Base-by-base conservation (phyloP, 345 rosid species). In the Euclidium syriacum region DNA sequence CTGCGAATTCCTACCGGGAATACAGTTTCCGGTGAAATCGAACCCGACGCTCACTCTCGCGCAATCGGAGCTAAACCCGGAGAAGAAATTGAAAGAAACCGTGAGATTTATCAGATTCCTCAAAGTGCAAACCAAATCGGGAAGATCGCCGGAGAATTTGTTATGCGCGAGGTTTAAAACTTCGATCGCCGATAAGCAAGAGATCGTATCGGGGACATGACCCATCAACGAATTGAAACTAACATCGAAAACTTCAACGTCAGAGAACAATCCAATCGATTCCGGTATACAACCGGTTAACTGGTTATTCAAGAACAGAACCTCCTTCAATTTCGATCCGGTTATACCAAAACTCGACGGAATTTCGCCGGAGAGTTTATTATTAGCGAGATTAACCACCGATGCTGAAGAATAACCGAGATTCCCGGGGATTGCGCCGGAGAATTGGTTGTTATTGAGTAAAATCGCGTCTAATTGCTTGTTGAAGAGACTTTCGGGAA, bases 51-150 rank as follows among this genome's bases (percentile, higher is more conserved):
- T 76, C 63, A 81, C 52, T 32, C 59, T 81, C 14, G 85, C 35
- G 48, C 98, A 92, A 11, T 83, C 84, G 24, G 81, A 82, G 74
- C 91, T 81, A 50, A 89, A 80, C 76, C 96, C 96, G n/a, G 98
- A 89, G 70, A 89, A 81, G 94, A 92, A 92, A 66, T 92, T 89
- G 73, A 71, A 92, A 35, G 98, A 77, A 17, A 85, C 95, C 0
- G 94, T 89, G 26, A 91, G 66, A 52, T 91, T 92, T 68, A 79
- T 41, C 4, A 92, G 73, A 55, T 77, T 85, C 57, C 48, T 78
- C 48, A 85, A 62, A 3, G 92, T 72, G 53, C 96, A 92, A n/a
- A 92, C 80, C 55, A 77, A 22, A 44, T 82, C 94, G 0, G 96
- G 91, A 7, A 92, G 73, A 6, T 56, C 80, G 6, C 98, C 98